These are phyloP conservation scores for Botryotinia convoluta DNA, from an alignment of 2,329 filamentous ascomycete genomes.

Conservation along the genomic window DNA sequence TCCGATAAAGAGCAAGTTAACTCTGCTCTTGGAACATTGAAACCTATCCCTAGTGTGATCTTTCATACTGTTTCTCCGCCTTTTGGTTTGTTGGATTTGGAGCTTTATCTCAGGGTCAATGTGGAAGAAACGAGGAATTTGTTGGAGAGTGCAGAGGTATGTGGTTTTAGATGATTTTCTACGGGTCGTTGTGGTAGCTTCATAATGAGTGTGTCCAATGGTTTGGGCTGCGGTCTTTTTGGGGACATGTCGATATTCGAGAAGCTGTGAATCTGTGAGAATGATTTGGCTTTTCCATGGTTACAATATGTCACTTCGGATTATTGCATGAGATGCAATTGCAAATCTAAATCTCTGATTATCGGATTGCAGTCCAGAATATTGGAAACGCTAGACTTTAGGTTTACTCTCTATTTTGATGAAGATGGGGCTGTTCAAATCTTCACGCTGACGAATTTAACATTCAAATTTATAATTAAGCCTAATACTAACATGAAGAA, in stretches of 20 bases:
- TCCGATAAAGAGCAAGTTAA: too few relatives aligned
- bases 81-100: too few relatives aligned
- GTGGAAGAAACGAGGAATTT: too few relatives aligned
- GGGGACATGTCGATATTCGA: neutral
- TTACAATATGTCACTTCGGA: neutral
- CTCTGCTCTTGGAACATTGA: too few relatives aligned
- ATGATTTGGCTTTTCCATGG: neutral
- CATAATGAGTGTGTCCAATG: neutral
- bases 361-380: neutral
- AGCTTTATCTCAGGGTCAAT: too few relatives aligned
- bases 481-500: too few relatives aligned
- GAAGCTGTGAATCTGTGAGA: neutral
- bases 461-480: constrained; percentile 3
- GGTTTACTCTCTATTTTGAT: neutral
- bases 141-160: too few relatives aligned
- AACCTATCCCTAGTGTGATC: too few relatives aligned
- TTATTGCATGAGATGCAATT: neutral
- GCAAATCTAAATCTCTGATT: neutral
- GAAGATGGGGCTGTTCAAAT: neutral
- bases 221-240: neutral
- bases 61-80: too few relatives aligned
- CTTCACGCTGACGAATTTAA: neutral
- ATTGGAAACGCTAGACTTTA: neutral
- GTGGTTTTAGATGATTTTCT: too few relatives aligned
- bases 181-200: neutral